phyloP scores from a whole-genome alignment of 2,329 filamentous ascomycete genomes.

The Eutypella sp. region DNA sequence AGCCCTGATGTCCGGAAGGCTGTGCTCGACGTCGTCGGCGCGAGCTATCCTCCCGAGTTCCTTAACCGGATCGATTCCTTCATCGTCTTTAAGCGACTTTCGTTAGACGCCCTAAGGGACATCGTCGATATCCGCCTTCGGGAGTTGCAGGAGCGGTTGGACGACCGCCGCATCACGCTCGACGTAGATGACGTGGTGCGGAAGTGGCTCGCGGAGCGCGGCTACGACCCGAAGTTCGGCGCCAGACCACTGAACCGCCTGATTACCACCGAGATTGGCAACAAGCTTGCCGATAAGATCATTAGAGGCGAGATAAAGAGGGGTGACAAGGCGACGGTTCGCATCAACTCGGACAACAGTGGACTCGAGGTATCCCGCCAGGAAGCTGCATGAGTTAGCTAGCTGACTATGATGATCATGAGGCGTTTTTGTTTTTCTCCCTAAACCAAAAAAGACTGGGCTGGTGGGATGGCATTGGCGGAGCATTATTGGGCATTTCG shows the following conservation, averaged over 20 bases:
- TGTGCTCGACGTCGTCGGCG: slow-evolving; percentile 82
- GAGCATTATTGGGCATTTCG: no score
- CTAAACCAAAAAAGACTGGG: no score
- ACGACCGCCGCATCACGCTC: slow-evolving; percentile 78
- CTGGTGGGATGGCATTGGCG: no score
- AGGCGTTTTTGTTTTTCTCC: not conserved
- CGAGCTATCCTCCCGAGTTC: slow-evolving; percentile 82
- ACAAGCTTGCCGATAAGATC: slow-evolving; percentile 83
- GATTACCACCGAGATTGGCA: slow-evolving; percentile 85
- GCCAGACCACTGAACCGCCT: slow-evolving; percentile 86
- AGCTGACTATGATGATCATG: not conserved
- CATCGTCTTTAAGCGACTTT: slow-evolving; percentile 89
- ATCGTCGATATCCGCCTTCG: slow-evolving; percentile 89
- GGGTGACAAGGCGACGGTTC: slow-evolving; percentile 69
- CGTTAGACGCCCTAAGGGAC: slow-evolving; percentile 71
- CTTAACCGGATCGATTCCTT: slow-evolving; percentile 96
- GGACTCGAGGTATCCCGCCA: slow-evolving; percentile 46
- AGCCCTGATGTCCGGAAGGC: slow-evolving; percentile 67
- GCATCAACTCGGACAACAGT: slow-evolving; percentile 57
- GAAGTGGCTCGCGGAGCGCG: slow-evolving; percentile 81
- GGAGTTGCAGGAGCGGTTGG: slow-evolving; percentile 77
- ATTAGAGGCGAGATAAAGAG: slow-evolving; percentile 77
- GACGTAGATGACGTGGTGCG: slow-evolving; percentile 67
- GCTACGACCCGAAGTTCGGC: slow-evolving; percentile 88
- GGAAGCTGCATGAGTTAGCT: slow-evolving; percentile 2